These are phyloP conservation scores for Populus davidiana DNA, from an alignment of 345 rosid species.

Conservation along the genomic window DNA sequence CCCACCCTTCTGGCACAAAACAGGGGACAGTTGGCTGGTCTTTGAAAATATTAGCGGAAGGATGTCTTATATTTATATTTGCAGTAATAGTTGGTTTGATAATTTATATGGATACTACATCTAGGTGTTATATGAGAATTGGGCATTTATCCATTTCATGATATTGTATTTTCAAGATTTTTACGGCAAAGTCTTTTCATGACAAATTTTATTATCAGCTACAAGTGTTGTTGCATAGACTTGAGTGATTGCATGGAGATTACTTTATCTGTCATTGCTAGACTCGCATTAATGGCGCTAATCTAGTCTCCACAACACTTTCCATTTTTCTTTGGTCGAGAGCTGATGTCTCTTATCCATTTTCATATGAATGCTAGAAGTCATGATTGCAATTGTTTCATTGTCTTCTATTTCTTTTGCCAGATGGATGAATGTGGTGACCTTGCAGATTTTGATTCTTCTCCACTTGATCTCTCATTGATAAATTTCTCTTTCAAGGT, in stretches of 20 bases:
- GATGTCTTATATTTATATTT: no score
- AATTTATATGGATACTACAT: no score
- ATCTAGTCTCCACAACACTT: not conserved
- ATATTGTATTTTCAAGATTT: no score
- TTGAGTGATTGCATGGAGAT: not conserved
- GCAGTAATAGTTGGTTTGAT: no score
- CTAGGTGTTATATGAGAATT: no score
- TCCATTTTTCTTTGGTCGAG: not conserved
- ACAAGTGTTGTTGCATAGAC: no score
- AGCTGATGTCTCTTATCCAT: not conserved
- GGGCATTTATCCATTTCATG: no score
- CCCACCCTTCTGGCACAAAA: no score
- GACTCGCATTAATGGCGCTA: not conserved
- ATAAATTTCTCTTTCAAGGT: slow-evolving; percentile 85
- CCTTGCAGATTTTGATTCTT: slow-evolving; percentile 48
- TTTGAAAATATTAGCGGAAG: no score
- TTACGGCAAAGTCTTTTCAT: no score
- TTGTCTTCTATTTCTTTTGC: slow-evolving; percentile 5
- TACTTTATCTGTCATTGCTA: not conserved
- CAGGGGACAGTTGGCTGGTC: no score
- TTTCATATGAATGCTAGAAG: not conserved
- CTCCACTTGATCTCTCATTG: slow-evolving; percentile 55
- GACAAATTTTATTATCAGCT: no score
- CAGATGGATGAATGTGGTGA: slow-evolving; percentile 72
- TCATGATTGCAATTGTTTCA: not conserved